These are phyloP conservation scores for Chrysoporthe deuterocubensis DNA, from an alignment of 2,329 filamentous ascomycete species.

Conservation along the genomic window DNA sequence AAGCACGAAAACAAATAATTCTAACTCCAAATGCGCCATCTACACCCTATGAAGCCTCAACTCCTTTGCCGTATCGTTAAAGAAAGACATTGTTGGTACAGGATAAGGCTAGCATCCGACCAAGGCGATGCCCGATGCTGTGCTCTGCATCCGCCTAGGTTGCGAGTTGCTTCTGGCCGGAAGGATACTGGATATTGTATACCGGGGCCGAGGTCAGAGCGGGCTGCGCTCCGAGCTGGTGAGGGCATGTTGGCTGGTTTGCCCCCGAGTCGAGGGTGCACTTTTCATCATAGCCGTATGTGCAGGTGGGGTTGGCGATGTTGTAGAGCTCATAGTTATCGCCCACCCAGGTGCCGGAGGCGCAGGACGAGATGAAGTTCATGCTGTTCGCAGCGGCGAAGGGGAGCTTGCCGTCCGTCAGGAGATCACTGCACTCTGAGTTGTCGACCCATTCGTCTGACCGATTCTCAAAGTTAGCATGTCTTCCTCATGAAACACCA, in stretches of 20 bases:
- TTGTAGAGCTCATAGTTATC: slow-evolving; percentile 59
- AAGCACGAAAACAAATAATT: background rate
- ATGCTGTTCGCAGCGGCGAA: slow-evolving; percentile 62
- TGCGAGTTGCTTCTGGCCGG: slow-evolving; percentile 7
- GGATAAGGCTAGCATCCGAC: background rate
- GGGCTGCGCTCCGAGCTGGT: slow-evolving; percentile 15
- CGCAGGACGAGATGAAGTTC: slow-evolving; percentile 54
- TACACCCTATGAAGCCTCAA: background rate
- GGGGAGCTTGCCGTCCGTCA: slow-evolving; percentile 56
- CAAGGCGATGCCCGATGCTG: background rate
- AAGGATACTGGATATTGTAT: slow-evolving; percentile 18
- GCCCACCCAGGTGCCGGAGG: slow-evolving; percentile 54
- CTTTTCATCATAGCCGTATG: slow-evolving; percentile 54
- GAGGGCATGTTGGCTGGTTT: slow-evolving; percentile 11
- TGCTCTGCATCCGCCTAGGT: background rate
- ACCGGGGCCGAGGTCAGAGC: slow-evolving; percentile 13
- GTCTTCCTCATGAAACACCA: background rate
- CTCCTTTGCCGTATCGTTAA: background rate
- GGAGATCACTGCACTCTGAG: slow-evolving; percentile 53
- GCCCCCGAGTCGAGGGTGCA: slow-evolving; percentile 43
- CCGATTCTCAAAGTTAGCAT: background rate
- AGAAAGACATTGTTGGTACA: background rate
- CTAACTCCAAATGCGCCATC: background rate
- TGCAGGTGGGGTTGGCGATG: slow-evolving; percentile 55
- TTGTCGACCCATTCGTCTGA: slow-evolving; percentile 51